These are phyloP conservation scores for Myxozyma udenii DNA, from an alignment of 805 yeast species.

Conservation along the genomic window DNA sequence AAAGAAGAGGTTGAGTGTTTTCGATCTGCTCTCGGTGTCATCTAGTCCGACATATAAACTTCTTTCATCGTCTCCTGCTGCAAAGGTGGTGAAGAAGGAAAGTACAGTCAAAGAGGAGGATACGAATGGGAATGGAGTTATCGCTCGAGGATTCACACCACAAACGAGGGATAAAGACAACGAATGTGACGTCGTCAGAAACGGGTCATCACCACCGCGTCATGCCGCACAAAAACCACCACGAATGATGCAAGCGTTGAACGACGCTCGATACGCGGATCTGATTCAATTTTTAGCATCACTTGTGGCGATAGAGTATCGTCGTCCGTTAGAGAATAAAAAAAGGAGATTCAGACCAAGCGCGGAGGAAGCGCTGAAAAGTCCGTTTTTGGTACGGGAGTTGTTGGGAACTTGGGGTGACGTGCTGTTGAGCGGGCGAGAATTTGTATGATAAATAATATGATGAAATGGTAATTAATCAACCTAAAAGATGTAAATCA, in stretches of 20 bases:
- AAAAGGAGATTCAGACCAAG: background rate
- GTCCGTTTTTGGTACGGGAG: constrained; percentile 17
- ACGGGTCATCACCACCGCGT: too few species aligned
- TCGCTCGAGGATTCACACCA: too few species aligned
- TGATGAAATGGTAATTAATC: too few species aligned
- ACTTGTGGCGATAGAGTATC: constrained; percentile 15
- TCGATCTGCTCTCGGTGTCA: background rate
- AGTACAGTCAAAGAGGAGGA: background rate
- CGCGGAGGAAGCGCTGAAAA: constrained; percentile 21
- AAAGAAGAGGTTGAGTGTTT: background rate
- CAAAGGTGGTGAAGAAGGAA: background rate
- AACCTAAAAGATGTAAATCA: too few species aligned
- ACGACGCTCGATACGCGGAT: constrained; percentile 15
- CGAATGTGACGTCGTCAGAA: too few species aligned
- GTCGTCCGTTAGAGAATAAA: background rate
- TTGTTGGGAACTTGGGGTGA: constrained; percentile 27
- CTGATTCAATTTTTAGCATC: constrained; percentile 8
- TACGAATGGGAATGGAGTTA: too few species aligned
- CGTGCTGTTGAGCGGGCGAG: background rate
- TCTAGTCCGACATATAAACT: background rate
- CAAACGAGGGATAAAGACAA: background rate
- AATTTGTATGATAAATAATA: too few species aligned
- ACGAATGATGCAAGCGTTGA: background rate
- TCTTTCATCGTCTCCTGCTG: background rate
- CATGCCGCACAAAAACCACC: background rate